A percentile compares a stretch with the other conserved stretches of the same genome.
Conservation (phyloP, 345 rosid genomes). For the Passiflora organensis region DNA sequence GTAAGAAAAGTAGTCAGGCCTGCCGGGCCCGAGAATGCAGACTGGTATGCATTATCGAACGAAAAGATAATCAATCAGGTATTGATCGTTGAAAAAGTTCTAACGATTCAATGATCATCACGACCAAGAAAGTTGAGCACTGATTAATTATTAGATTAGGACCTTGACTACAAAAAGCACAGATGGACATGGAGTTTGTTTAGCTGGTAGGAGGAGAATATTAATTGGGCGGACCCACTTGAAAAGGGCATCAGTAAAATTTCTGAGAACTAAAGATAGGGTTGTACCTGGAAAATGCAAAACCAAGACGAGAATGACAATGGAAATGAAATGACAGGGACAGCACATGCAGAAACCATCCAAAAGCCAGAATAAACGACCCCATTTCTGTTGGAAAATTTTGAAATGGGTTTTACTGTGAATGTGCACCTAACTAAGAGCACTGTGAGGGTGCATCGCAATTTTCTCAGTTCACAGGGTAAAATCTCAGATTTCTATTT, state of each 20-base stretch:
- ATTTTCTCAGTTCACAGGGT: too few species aligned
- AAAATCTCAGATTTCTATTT: too few species aligned
- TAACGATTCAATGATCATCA: background rate
- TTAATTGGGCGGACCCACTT: conserved; percentile 20
- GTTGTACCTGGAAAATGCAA: conserved; percentile 24
- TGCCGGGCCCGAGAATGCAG: conserved; percentile 13
- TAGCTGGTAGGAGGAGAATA: conserved; percentile 2
- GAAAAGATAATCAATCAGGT: conserved; percentile 8
- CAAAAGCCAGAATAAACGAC: conserved; percentile 30
- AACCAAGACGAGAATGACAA: conserved; percentile 26
- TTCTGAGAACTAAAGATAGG: conserved; percentile 18
- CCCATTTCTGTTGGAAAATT: conserved; percentile 29
- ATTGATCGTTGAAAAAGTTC: conserved; percentile 1
- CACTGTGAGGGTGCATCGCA: too few species aligned
- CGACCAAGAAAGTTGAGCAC: conserved; percentile 18
- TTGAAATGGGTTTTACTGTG: too few species aligned
- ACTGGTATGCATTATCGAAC: conserved; percentile 9
- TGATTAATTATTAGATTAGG: conserved; percentile 23
- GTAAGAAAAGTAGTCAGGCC: conserved; percentile 12
- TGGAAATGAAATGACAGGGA: conserved; percentile 42
- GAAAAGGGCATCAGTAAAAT: conserved; percentile 2
- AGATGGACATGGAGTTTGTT: conserved; percentile 14
- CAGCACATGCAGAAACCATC: conserved; percentile 33
- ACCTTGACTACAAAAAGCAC: conserved; percentile 23
- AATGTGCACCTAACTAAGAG: too few species aligned